Conservation (phyloP, 2,329 filamentous ascomycete genomes). For the Bisporella sp. region DNA sequence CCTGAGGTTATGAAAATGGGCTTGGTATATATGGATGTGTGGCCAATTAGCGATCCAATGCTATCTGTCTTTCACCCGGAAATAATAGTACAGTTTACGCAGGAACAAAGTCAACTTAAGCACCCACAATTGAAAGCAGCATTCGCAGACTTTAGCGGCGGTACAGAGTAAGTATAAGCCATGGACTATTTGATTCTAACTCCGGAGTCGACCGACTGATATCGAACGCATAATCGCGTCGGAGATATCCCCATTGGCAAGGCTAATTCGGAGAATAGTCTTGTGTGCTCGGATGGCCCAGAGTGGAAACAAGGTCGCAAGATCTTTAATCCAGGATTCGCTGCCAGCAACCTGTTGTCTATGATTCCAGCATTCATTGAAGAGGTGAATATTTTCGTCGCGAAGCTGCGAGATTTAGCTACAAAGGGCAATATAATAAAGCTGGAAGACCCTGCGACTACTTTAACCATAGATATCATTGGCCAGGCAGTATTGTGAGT, state of each 20-base stretch:
- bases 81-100: conserved; percentile 4
- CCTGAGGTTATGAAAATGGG: background rate
- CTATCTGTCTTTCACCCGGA: conserved; percentile 6
- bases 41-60: conserved; percentile 5
- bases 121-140: conserved; percentile 1
- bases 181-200: too few species aligned
- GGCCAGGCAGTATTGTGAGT: conserved; percentile 4
- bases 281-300: conserved; percentile 4
- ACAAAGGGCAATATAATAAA: conserved; percentile 1
- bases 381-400: conserved; percentile 5
- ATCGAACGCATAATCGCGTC: too few species aligned
- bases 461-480: conserved; percentile 8
- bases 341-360: conserved; percentile 3
- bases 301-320: conserved; percentile 7
- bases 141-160: background rate
- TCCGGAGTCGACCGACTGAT: too few species aligned
- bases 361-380: conserved; percentile 9
- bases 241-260: too few species aligned
- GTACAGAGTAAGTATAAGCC: background rate
- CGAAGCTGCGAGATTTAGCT: background rate
- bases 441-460: background rate
- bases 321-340: conserved; percentile 12
- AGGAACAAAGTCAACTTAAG: conserved; percentile 2
- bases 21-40: conserved; percentile 5
- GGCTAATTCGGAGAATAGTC: background rate